Evolutionary conservation across 768 basidiomycete genomes (phyloP), one percentile per base, ranked within the genome.

Genomic region (Tylopilus felleus): DNA sequence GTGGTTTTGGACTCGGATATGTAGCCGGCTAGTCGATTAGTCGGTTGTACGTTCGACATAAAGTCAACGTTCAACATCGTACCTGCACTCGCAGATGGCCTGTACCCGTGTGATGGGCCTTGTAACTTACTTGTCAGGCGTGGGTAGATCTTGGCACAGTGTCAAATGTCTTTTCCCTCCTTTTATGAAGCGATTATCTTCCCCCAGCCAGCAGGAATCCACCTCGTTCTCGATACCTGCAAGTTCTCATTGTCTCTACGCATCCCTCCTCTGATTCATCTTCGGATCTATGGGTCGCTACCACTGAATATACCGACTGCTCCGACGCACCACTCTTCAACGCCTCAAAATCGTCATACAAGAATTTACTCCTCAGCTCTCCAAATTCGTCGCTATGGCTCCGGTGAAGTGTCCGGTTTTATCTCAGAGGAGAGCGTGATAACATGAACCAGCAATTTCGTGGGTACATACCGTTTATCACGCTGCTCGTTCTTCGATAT

Each of bases 181-280:
- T n/a, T n/a, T n/a, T n/a, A n/a, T n/a, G n/a, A n/a, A n/a, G n/a
- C n/a, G n/a, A n/a, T n/a, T n/a, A n/a, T n/a, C n/a, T n/a, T n/a
- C n/a, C n/a, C n/a, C n/a, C n/a, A n/a, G n/a, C n/a, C n/a, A n/a
- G n/a, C n/a, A n/a, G n/a, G n/a, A n/a, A n/a, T n/a, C n/a, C n/a
- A 84, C 51, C 76, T 97, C 51, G 83, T 97, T 51, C 80, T 98
- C 31, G 96, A 98, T 69, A 98, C 96, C 0, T 93, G 93, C 14
- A 57, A 48, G 65, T 39, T 9, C 1, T 33, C 3, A 2, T n/a
- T 14, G 17, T 10, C n/a, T n/a, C 10, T 22, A 8, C 5, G 1
- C 9, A 7, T 5, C 10, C n/a, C 6, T 1, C 23, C 12, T 23
- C 39, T 57, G 6, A 58, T 19, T 16, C 21, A 68, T 92, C 88